Conservation (phyloP, 225 moss, liverwort and hornwort genomes). For the Sphagnum tenellum region DNA sequence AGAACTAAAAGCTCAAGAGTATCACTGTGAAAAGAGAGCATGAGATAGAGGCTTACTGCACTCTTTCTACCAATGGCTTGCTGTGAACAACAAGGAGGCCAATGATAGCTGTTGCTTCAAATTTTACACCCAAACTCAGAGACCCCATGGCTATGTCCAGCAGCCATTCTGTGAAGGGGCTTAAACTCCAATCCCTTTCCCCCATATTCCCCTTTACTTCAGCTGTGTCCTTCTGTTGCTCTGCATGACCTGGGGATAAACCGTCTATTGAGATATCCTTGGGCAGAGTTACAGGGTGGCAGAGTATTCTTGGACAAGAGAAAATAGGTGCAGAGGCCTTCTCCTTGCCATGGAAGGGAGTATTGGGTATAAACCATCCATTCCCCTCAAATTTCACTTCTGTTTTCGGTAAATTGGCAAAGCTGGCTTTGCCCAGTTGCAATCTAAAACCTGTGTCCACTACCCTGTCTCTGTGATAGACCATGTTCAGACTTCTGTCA, state of each 20-base stretch:
- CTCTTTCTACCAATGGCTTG: conserved; percentile 63
- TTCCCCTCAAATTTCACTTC: conserved; percentile 21
- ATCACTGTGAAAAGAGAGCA: background rate
- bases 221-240: conserved; percentile 5
- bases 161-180: conserved; percentile 54
- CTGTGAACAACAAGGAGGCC: conserved; percentile 68
- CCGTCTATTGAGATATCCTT: background rate
- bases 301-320: conserved; percentile 60
- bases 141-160: conserved; percentile 44
- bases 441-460: too few species aligned
- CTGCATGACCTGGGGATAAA: conserved; percentile 6
- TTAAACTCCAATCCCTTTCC: conserved; percentile 13
- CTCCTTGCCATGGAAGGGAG: conserved; percentile 8
- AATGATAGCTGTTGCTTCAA: conserved; percentile 63
- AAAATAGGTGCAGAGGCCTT: conserved; percentile 34
- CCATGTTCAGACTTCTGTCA: too few species aligned
- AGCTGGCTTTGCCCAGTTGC: too few species aligned
- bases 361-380: conserved; percentile 31
- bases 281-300: conserved; percentile 7
- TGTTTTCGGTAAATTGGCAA: too few species aligned
- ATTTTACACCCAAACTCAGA: conserved; percentile 44
- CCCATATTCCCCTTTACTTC: background rate
- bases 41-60: conserved; percentile 39
- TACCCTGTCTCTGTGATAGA: too few species aligned
- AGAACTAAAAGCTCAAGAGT: too few species aligned